A percentile compares a stretch with the other conserved stretches of the same genome.
phyloP scores from a whole-genome alignment of 2,329 filamentous ascomycete genomes.

The Xylariaceae sp. region DNA sequence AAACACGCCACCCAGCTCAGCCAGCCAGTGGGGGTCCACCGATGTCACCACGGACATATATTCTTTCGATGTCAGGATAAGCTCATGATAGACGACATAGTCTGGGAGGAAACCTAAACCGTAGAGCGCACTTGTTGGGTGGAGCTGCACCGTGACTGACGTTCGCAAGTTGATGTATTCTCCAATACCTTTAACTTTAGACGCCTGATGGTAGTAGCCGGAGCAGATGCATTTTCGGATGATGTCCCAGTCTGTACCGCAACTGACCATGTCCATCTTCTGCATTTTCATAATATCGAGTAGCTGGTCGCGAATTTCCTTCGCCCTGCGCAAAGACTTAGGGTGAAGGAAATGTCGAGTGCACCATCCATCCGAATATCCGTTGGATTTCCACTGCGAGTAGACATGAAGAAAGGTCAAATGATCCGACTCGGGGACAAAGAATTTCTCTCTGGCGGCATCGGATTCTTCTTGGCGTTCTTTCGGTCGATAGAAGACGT shows the following conservation, averaged over 20 bases:
- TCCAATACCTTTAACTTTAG: slow-evolving; percentile 90
- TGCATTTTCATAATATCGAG: slow-evolving; percentile 91
- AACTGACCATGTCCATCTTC: slow-evolving; percentile 82
- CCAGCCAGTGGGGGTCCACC: slow-evolving; percentile 95
- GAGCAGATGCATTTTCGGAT: slow-evolving; percentile 96
- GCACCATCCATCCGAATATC: slow-evolving; percentile 88
- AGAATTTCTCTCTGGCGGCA: slow-evolving; percentile 93
- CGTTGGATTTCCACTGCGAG: slow-evolving; percentile 89
- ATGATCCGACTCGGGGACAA: slow-evolving; percentile 96
- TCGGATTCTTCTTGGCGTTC: slow-evolving; percentile 97
- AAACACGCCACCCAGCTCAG: slow-evolving; percentile 93
- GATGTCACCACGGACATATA: slow-evolving; percentile 97
- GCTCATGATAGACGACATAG: slow-evolving; percentile 96
- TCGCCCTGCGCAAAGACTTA: slow-evolving; percentile 87
- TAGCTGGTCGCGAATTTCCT: slow-evolving; percentile 92
- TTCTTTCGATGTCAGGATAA: slow-evolving; percentile 93
- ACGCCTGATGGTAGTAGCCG: slow-evolving; percentile 97
- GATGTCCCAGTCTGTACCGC: slow-evolving; percentile 94
- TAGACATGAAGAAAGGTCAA: slow-evolving; percentile 94
- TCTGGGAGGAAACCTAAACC: slow-evolving; percentile 91
- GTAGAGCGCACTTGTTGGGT: slow-evolving; percentile 90
- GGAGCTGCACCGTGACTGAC: slow-evolving; percentile 87
- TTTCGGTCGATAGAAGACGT: slow-evolving; percentile 94
- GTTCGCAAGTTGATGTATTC: slow-evolving; percentile 97
- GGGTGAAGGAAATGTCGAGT: slow-evolving; percentile 88